phyloP scores from a whole-genome alignment of 179 eudicot species.

The Beta corolliflora region DNA sequence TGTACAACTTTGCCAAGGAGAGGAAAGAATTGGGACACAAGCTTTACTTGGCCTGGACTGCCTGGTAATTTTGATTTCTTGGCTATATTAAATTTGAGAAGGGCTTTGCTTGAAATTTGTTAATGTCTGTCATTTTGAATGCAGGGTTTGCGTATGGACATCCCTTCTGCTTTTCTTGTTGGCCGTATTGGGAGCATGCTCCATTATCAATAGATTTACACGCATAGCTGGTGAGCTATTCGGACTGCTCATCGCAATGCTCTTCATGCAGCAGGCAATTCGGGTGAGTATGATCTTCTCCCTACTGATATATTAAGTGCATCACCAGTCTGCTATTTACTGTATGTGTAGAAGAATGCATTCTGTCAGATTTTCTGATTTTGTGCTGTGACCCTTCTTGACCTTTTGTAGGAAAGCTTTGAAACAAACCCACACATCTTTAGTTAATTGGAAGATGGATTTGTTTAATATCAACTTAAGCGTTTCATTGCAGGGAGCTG shows the following conservation, averaged over 20 bases:
- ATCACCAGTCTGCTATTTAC: not conserved
- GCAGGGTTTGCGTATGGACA: slow-evolving; percentile 99
- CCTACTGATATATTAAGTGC: not conserved
- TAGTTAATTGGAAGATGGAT: not conserved
- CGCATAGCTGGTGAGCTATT: slow-evolving; percentile 98
- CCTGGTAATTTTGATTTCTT: slow-evolving; percentile 58
- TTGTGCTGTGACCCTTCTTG: not conserved
- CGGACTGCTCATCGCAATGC: slow-evolving; percentile 97
- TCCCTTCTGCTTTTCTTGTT: slow-evolving; percentile 86
- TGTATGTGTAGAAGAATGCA: not conserved
- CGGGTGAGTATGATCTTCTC: slow-evolving; percentile 51
- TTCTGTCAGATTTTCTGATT: not conserved
- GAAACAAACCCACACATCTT: not conserved
- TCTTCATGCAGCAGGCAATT: slow-evolving; percentile 98
- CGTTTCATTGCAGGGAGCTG: slow-evolving; percentile 67
- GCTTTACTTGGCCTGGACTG: slow-evolving; percentile 95
- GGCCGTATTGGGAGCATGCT: slow-evolving; percentile 95
- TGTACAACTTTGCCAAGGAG: slow-evolving; percentile 93
- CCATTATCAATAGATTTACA: slow-evolving; percentile 91
- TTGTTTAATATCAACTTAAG: slow-evolving; percentile 8
- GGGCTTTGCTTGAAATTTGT: slow-evolving; percentile 13
- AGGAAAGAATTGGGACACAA: slow-evolving; percentile 77
- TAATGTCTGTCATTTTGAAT: slow-evolving; percentile 9
- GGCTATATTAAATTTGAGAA: not conserved
- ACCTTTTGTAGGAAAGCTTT: not conserved